Base-by-base conservation (phyloP, 345 rosid species). In the Firmiana major region DNA sequence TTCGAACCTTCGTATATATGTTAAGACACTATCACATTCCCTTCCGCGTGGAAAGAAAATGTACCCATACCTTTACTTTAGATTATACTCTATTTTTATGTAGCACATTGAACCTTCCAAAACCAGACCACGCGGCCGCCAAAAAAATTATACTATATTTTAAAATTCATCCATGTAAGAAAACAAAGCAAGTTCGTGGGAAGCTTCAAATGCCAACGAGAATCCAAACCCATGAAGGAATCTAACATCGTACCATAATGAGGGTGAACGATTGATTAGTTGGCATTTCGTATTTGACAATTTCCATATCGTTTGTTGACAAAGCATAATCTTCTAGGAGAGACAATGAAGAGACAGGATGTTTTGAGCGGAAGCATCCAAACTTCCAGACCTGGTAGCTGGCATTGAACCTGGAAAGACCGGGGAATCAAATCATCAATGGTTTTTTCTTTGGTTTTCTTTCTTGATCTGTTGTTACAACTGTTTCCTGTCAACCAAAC, bases 281-380 rank as follows among this genome's bases (percentile, higher is more conserved):
- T 74, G 78, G 62, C 77, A 55, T 53, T 63, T 6, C 75, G 48
- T 10, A 62, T 46, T 28, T 28, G 67, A 46, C 62, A 66, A 53
- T 60, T 54, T 45, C 72, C 73, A 15, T 63, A 78, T 78, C 62
- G 71, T 48, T 66, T 66, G 80, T 59, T 58, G 22, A 72, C 53
- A 71, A 46, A 57, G 13, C 53, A 63, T 26, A 49, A 9, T 53
- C 5, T 10, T 21, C n/a, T 3, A 13, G 54, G 16, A 2, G 17
- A 17, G 70, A 45, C 53, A 51, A 51, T 16, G n/a, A 16, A 51
- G 7, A 51, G n/a, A 75, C 34, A 17, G 2, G 10, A 78, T 31
- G 34, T 3, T 31, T 31, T 31, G 3, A 31, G 34, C 34, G 34
- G 55, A 5, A 4, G 19, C n/a, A 24, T 68, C 73, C 36, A 24